Percentiles rank a stretch among this genome's conserved stretches.
Conservation (phyloP, 805 yeast genomes). For the Candida pseudoglaebosa region DNA sequence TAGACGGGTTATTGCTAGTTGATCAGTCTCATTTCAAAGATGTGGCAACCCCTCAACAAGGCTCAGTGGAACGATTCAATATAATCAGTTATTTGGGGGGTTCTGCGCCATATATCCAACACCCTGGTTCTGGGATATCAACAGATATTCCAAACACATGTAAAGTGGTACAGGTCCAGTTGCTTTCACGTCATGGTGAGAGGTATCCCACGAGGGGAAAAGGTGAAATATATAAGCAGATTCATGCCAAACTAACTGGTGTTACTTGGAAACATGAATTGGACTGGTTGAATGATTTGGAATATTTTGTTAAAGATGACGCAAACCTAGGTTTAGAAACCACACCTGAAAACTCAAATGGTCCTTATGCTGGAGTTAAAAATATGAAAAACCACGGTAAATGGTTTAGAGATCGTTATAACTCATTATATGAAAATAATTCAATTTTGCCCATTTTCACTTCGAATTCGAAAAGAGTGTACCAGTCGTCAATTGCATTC, state of each 20-base stretch:
- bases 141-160: conserved; percentile 45
- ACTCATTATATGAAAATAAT: conserved; percentile 34
- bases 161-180: conserved; percentile 57
- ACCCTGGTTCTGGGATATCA: conserved; percentile 48
- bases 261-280: conserved; percentile 40
- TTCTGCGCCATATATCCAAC: conserved; percentile 48
- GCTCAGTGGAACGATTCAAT: conserved; percentile 38
- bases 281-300: conserved; percentile 47
- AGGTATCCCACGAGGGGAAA: conserved; percentile 43
- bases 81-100: conserved; percentile 49
- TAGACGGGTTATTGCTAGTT: conserved; percentile 31
- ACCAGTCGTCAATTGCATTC: conserved; percentile 48
- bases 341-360: conserved; percentile 34
- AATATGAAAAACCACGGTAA: conserved; percentile 44
- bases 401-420: conserved; percentile 41
- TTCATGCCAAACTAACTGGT: conserved; percentile 14
- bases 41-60: conserved; percentile 32
- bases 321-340: conserved; percentile 46
- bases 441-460: conserved; percentile 43
- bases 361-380: conserved; percentile 46
- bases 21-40: conserved; percentile 22
- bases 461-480: conserved; percentile 49
- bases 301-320: conserved; percentile 36
- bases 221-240: conserved; percentile 16
- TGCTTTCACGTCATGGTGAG: conserved; percentile 73